Evolutionary conservation across 495 filamentous ascomycete species (phyloP), one percentile per base, ranked within the genome.

Genomic region (Lepidopterella palustris): DNA sequence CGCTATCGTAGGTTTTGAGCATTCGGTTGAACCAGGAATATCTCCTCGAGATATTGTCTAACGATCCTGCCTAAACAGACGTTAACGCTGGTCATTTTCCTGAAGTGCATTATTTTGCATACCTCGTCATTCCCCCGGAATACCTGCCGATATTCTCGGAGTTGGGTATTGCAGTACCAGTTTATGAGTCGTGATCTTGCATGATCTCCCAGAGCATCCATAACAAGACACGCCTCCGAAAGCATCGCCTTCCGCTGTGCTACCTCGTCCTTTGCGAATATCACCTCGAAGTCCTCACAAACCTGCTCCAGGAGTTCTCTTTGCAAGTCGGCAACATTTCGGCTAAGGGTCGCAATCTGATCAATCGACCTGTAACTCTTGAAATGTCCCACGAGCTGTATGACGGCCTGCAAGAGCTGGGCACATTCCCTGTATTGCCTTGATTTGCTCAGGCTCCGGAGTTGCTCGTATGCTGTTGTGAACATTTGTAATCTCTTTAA

Each of bases 331-430:
- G 90, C 88, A 32, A 98, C 93, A 68, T 95, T 96, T 45, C 89
- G 83, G 67, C 89, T 92, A 31, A 98, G 82, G 3, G 90, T 88
- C 18, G 93, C 93, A 64, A 99, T 97, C 77, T 99, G 93, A 70
- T 97, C 92, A 42, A 99, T 97, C 57, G 89, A 95, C 57, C 95
- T 82, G 71, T 97, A 97, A 68, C 89, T 93, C 72, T 96, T 95
- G 82, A 99, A 99, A 76, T 99, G 90, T 57, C 88, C 87, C 90
- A 97, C 96, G 28, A 99, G 84, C 80, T 99, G 93, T 60, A 97
- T 84, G 39, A 99, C 93, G 4, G 95, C 93, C 72, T 96, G 89
- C 55, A 99, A 82, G 53, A 99, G 78, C 68, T 93, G 90, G 32
- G 95, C 90, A 70, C 93, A 99, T 75, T 99, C 95, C 59, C 90